phyloP scores from a whole-genome alignment of 768 basidiomycete species.

The Leccinum olivaceopallidum region DNA sequence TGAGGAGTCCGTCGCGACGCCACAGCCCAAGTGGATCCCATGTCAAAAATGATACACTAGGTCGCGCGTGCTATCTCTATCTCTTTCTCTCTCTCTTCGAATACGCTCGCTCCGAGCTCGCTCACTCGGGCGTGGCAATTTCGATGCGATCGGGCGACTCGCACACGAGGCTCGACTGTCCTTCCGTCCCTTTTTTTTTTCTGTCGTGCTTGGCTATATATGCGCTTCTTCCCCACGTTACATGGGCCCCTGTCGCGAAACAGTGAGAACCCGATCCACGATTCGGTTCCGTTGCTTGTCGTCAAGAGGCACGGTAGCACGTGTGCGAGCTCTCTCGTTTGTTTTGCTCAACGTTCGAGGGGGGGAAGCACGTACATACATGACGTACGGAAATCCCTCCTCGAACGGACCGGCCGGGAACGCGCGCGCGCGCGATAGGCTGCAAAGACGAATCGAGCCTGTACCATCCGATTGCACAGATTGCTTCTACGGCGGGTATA shows the following conservation, averaged over 20 bases:
- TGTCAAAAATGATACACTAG: background rate
- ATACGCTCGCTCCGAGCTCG: background rate
- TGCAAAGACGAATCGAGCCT: background rate
- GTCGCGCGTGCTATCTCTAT: background rate
- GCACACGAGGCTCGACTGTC: background rate
- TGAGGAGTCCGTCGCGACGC: background rate
- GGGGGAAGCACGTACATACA: background rate
- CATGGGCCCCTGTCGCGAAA: constrained; percentile 9
- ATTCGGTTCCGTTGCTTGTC: background rate
- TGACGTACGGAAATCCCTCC: background rate
- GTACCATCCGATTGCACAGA: background rate
- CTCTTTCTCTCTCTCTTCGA: background rate
- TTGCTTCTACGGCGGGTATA: constrained; percentile 3
- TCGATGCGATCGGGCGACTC: background rate
- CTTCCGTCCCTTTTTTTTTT: background rate
- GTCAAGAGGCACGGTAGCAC: background rate
- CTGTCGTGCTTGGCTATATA: background rate
- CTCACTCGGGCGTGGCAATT: background rate
- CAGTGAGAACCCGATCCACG: background rate
- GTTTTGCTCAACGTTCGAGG: background rate
- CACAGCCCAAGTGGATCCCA: background rate
- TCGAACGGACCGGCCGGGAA: background rate
- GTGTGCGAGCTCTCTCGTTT: background rate
- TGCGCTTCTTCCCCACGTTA: constrained; percentile 16
- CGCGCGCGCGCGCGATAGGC: background rate